These are phyloP conservation scores for Dothideomycetes sp. DNA, from an alignment of 2,329 filamentous ascomycete genomes.

Conservation along the genomic window DNA sequence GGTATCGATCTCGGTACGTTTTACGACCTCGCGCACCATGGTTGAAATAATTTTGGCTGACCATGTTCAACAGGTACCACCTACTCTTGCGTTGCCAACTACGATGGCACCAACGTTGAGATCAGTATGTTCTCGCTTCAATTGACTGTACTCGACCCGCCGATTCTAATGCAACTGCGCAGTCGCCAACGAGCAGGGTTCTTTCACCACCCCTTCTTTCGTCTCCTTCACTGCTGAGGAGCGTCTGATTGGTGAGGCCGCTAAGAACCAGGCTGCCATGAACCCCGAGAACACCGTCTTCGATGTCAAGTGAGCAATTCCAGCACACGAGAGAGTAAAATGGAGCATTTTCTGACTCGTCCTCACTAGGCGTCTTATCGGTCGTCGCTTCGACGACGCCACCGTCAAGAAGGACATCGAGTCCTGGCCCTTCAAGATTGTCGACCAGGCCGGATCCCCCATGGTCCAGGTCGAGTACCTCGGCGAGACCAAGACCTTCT, in stretches of 20 bases:
- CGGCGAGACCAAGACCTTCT: slow-evolving; percentile 89
- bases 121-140: slow-evolving; percentile 56
- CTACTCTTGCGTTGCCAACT: slow-evolving; percentile 99
- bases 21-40: slow-evolving; percentile 5
- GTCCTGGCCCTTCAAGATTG: slow-evolving; percentile 98
- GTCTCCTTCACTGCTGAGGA: slow-evolving; percentile 98
- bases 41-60: slow-evolving; percentile 13
- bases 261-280: slow-evolving; percentile 99
- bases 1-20: slow-evolving; percentile 96
- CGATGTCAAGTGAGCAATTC: slow-evolving; percentile 61
- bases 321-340: neutral
- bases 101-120: slow-evolving; percentile 98
- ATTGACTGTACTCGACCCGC: neutral
- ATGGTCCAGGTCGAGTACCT: slow-evolving; percentile 94
- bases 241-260: slow-evolving; percentile 97
- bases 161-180: slow-evolving; percentile 4
- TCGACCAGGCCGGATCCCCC: slow-evolving; percentile 79
- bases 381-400: slow-evolving; percentile 86
- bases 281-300: slow-evolving; percentile 98
- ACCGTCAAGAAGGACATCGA: slow-evolving; percentile 98
- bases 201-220: slow-evolving; percentile 97
- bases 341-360: slow-evolving; percentile 1
- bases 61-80: slow-evolving; percentile 67
- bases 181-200: slow-evolving; percentile 99
- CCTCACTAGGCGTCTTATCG: slow-evolving; percentile 67